Evolutionary conservation across 129 eudicot species (phyloP), one percentile per base, ranked within the genome.

Genomic region (Heracleum sosnowskyi): DNA sequence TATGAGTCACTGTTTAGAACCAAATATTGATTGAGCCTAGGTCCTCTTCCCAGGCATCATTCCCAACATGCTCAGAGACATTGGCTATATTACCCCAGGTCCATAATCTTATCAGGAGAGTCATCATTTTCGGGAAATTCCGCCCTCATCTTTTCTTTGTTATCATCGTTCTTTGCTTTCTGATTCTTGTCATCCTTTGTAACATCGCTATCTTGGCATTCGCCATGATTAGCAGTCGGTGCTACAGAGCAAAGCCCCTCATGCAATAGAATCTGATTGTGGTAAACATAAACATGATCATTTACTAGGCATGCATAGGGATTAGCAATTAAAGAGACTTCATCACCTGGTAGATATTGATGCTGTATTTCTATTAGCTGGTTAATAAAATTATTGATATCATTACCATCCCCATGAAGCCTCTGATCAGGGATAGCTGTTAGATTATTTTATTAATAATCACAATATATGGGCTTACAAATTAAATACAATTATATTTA

Each of bases 121-220:
- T 36, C 96, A 26, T 88, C 96, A 12, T 90, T 78, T 79, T 88
- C 97, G 7, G 93, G 96, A 72, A 92, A 70, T 45, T 85, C 79
- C 5, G 85, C 81, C 22, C 82, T 86, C 73, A 89, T 73, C 44
- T 86, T 79, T 55, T 82, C 77, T 83, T 81, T 70, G 22, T 79
- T 55, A 3, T 35, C 77, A 42, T 78, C 20, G 51, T 69, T 2
- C 53, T 0, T 46, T 28, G 5, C 39, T 26, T 57, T 69, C 66
- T 44, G n/a, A n/a, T n/a, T n/a, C n/a, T n/a, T n/a, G n/a, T n/a
- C 18, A 35, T 28, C 29, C 70, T 63, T 34, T 7, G 13, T 35
- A 26, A n/a, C 15, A 26, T 63, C 29, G 35, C 18, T 11, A 1
- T 7, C n/a, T 6, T 33, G 12, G 16, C 13, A 47, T 29, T 46